Percentiles rank a stretch among this genome's conserved stretches.
Evolutionary conservation across 2,329 filamentous ascomycete genomes (phyloP).

Genomic region (Akanthomyces lecanii): DNA sequence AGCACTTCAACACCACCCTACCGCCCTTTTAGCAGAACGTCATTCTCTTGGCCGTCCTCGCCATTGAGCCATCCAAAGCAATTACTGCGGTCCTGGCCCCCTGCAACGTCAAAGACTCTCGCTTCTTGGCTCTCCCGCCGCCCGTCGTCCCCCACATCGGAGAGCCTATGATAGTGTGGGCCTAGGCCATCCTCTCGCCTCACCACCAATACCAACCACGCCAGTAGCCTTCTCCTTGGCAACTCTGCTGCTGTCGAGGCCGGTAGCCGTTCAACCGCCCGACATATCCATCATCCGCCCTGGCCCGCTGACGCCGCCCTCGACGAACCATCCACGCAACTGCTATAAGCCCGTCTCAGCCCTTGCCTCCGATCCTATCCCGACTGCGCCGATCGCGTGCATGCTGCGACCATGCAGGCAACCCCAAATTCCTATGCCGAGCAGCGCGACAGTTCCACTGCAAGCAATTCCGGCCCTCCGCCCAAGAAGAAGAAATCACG

Average conservation of each 20-base stretch:
- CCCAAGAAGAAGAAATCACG: constrained; percentile 46
- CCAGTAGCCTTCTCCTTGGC: neutral
- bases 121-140: neutral
- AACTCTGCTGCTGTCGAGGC: neutral
- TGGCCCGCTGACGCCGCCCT: neutral
- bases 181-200: neutral
- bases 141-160: constrained; percentile 1
- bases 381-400: constrained; percentile 9
- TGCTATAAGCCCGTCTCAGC: neutral
- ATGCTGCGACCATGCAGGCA: constrained; percentile 13
- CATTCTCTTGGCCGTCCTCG: neutral
- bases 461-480: constrained; percentile 17
- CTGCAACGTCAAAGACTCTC: neutral
- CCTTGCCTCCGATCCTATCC: neutral
- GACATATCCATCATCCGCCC: neutral
- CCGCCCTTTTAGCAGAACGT: neutral
- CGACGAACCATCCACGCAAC: neutral
- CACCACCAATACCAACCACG: neutral
- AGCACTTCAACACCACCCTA: neutral
- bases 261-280: neutral
- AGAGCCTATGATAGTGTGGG: constrained; percentile 1
- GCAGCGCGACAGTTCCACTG: constrained; percentile 3
- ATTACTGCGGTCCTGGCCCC: neutral
- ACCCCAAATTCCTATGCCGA: constrained; percentile 1
- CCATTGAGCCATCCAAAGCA: neutral